phyloP scores from a whole-genome alignment of 208 protist genomes.

The Leishmania amazonensis region DNA sequence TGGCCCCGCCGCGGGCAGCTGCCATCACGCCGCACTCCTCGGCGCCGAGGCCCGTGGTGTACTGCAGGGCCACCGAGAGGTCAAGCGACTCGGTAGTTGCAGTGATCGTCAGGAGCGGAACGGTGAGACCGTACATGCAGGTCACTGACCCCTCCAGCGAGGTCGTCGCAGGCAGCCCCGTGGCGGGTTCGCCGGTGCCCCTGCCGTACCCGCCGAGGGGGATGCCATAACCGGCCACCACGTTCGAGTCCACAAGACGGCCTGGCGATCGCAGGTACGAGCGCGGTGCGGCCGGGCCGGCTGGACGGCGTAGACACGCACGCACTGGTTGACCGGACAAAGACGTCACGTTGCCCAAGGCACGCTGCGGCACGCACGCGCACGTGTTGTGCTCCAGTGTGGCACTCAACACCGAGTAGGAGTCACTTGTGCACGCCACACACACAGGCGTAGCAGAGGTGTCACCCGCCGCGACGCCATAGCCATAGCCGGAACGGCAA shows the following conservation, averaged over 20 bases:
- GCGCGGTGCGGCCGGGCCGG: constrained; percentile 6
- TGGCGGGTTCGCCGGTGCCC: background rate
- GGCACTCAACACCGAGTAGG: constrained; percentile 23
- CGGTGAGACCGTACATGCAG: constrained; percentile 25
- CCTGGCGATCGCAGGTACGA: background rate
- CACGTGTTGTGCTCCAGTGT: constrained; percentile 16
- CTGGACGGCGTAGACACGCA: constrained; percentile 1
- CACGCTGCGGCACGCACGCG: constrained; percentile 26
- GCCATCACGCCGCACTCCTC: constrained; percentile 22
- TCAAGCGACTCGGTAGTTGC: background rate
- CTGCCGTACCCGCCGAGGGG: constrained; percentile 24
- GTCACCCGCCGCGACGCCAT: too few relatives aligned
- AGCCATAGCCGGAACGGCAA: constrained; percentile 23
- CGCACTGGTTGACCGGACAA: background rate
- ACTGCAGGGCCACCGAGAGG: constrained; percentile 12
- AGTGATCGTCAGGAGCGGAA: background rate
- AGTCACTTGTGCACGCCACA: constrained; percentile 5
- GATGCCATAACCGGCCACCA: background rate
- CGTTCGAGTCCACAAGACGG: constrained; percentile 11
- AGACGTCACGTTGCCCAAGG: background rate
- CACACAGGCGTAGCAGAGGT: background rate
- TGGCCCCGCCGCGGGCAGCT: background rate
- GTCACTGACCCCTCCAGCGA: constrained; percentile 7
- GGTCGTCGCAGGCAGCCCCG: background rate
- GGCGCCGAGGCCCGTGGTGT: constrained; percentile 26